Evolutionary conservation across 495 filamentous ascomycete genomes (phyloP), one percentile per base, ranked within the genome.

Genomic region (Bacidia gigantensis): DNA sequence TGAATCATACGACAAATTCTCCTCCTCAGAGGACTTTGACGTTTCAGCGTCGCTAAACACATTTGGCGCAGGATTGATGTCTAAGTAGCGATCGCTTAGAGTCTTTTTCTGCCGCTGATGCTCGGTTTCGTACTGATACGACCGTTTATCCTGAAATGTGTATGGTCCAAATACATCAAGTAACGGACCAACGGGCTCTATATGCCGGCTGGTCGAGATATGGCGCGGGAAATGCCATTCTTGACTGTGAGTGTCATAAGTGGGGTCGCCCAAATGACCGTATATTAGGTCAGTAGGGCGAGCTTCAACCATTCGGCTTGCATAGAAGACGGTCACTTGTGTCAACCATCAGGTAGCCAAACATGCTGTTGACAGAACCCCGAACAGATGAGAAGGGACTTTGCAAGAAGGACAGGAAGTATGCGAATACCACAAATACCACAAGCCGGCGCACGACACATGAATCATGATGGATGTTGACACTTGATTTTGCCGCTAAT

Each of bases 271-370:
- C 52, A 81, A 60, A 60, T 83, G 79, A 70, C 82, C 82, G 69
- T 81, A 85, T 49, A 72, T 73, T 46, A 85, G 74, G 72, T 75
- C 74, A 61, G 63, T 68, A 17, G 62, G 55, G 42, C 62, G 56
- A 51, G 64, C 58, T 57, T 83, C 72, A 82, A 73, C 74, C 82
- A 86, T 86, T 66, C 49, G 79, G 77, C 21, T 64, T 64, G 25
- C 44, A 47, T n/a, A 0, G 20, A 26, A 14, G 18, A 12, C 26
- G 26, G 11, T 26, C 1, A 29, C 3, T 22, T 26, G 38, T 21
- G 17, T 10, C 38, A 17, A 38, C 1, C 3, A 9, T 50, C 18
- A n/a, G n/a, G 23, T 1, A 14, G 3, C 17, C 26, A 25, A 14
- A 18, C 47, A 50, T 50, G 47, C 10, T 35, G 29, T 7, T 35